Evolutionary conservation across 2,329 filamentous ascomycete species (phyloP).

Genomic region (Aspergillus floridensis): DNA sequence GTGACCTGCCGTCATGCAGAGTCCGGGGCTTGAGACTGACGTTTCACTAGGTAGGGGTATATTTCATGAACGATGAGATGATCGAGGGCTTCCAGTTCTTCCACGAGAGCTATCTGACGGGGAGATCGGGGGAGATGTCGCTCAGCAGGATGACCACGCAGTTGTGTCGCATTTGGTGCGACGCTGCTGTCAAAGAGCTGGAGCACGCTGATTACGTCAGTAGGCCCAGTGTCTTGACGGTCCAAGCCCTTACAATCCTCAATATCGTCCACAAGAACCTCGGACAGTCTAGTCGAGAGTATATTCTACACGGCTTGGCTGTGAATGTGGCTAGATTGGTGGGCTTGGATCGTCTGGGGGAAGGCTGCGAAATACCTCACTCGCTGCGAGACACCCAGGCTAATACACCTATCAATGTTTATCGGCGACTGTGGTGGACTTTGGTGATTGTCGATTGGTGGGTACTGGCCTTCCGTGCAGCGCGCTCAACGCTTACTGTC

Average conservation of each 20-base stretch:
- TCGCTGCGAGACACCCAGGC: not conserved
- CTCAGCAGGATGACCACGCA: not conserved
- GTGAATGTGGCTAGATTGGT: not conserved
- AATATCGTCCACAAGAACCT: conserved; percentile 3
- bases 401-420: not conserved
- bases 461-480: not conserved
- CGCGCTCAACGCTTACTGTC: not conserved
- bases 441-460: conserved; percentile 3
- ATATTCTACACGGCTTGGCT: not conserved
- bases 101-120: not conserved
- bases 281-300: conserved; percentile 1
- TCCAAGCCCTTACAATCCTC: not conserved
- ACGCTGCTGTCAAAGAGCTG: not conserved
- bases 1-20: not conserved
- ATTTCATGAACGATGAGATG: not conserved
- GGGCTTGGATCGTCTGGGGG: conserved; percentile 2
- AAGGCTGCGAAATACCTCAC: not conserved
- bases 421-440: conserved; percentile 1
- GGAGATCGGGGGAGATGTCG: not conserved
- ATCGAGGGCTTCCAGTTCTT: not conserved
- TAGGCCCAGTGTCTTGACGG: conserved; percentile 1
- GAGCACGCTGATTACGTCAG: not conserved
- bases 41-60: not conserved
- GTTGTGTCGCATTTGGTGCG: not conserved
- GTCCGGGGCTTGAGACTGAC: not conserved